These are phyloP conservation scores for Mentha longifolia DNA, from an alignment of 257 asterid species.

Conservation along the genomic window DNA sequence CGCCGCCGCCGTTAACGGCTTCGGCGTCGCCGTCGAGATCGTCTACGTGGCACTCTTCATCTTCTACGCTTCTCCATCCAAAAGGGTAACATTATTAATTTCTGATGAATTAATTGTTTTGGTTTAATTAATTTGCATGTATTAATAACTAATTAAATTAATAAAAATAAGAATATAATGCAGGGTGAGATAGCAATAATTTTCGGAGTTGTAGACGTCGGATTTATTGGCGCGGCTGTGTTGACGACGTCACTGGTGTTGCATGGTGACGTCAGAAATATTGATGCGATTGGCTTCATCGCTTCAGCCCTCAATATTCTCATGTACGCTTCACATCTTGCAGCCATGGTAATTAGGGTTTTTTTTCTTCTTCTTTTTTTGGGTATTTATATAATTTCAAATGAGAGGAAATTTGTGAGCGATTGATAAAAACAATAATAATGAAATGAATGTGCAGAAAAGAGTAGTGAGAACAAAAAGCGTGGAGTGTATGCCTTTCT, in stretches of 20 bases:
- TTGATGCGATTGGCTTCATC: constrained; percentile 56
- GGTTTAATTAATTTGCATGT: too few species aligned
- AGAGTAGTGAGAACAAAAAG: constrained; percentile 65
- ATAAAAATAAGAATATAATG: too few species aligned
- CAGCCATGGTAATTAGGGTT: constrained; percentile 72
- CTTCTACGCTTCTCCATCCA: constrained; percentile 42
- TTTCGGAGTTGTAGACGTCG: constrained; percentile 56
- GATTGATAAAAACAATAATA: neutral
- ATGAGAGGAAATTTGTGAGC: too few species aligned
- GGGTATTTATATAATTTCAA: too few species aligned
- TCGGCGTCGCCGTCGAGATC: constrained; percentile 51
- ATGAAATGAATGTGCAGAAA: constrained; percentile 50
- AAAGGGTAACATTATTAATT: too few species aligned
- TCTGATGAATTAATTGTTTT: too few species aligned
- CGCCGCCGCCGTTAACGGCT: too few species aligned
- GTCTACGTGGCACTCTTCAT: constrained; percentile 55
- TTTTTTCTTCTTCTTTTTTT: too few species aligned
- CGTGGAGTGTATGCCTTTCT: constrained; percentile 85
- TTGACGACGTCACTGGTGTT: constrained; percentile 41
- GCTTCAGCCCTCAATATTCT: constrained; percentile 64
- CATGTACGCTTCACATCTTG: constrained; percentile 89
- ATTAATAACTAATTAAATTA: too few species aligned
- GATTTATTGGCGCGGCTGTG: constrained; percentile 47
- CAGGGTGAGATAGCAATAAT: constrained; percentile 54
- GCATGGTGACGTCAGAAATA: constrained; percentile 50